Evolutionary conservation across 495 filamentous ascomycete genomes (phyloP), one percentile per base, ranked within the genome.

Genomic region (Tuber microsphaerosporum): DNA sequence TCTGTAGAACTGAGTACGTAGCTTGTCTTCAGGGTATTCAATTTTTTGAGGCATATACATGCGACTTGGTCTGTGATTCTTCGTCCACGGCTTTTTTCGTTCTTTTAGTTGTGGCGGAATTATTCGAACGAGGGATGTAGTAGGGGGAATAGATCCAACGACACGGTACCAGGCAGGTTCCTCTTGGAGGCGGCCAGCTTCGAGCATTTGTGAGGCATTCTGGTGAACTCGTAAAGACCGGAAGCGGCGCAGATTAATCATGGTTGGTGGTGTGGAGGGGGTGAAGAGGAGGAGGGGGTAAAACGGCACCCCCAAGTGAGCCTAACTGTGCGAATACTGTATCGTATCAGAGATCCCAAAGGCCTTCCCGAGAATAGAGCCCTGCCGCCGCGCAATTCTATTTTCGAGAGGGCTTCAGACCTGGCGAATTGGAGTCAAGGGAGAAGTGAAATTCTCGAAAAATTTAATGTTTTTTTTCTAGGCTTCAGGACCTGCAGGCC

Each of bases 41-140:
- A 99, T 89, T 74, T 86, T 82, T 71, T 93, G 88, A 8, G 95
- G 95, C 80, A 90, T 88, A 85, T 93, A 98, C 80, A 97, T 83
- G 74, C 90, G 88, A 82, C 90, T 93, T 10, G 92, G 85, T 83
- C 90, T 92, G 22, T 80, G 74, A 80, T 88, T 88, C 16, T 85
- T 85, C 74, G 85, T 86, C 37, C 84, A 86, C 69, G 86, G 85
- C 43, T 81, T 79, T 69, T 86, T 84, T 76, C 91, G 87, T 77
- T 91, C 88, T 22, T 73, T 79, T 74, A 91, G 89, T 65, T 91
- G 89, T 42, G 90, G 85, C 26, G 92, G 87, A 75, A 89, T 89
- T 71, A 89, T 88, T 22, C 92, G 91, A 72, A 91, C 88, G 71
- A 96, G 86, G 42, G 89, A 88, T 84, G 96, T 91, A 56, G 93